Base-by-base conservation (phyloP, 192 early-diverging fungal genomes). In the Backusella parvicylindrica region DNA sequence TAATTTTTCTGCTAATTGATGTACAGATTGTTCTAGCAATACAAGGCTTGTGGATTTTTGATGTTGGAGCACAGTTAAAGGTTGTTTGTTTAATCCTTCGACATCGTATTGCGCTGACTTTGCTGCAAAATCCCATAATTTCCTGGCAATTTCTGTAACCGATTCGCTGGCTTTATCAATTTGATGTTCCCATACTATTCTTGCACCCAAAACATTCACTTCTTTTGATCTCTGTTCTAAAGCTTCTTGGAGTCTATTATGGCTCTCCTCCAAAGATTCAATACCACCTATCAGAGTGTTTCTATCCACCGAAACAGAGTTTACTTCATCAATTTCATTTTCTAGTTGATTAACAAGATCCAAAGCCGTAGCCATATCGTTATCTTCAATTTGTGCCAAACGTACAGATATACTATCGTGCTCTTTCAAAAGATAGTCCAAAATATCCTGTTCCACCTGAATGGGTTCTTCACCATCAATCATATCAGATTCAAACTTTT, bases 291-390 rank as follows among this genome's bases (percentile, higher is more conserved):
- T 56, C 32, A 79, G 53, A 6, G 74, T 72, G 33, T 72, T 69
- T 53, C 75, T 64, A 60, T 82, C 81, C 28, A 82, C 65, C 2
- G 77, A 75, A 6, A 79, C 49, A 2, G 81, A 68, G 43, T 75
- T 75, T 9, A 71, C 43, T 7, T 47, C 68, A 21, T 78, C 81
- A 18, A 82, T 77, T 43, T 78, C 81, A 21, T 60, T 66, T 43
- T 79, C 76, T 0, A 78, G 35, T 26, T 37, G 56, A 26, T 47
- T 65, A 28, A 82, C 77, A 53, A 64, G 67, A 11, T 75, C 73
- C 1, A 60, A 31, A 3, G 75, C 36, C 35, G 70, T 74, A 8
- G 74, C 37, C 28, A 82, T 35, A 13, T 82, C 81, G 4, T 67
- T 60, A 11, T 78, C 32, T 71, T 79, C 77, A 23, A 82, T 32